phyloP scores from a whole-genome alignment of 306 rosid genomes.

The Hippophae tibetana region DNA sequence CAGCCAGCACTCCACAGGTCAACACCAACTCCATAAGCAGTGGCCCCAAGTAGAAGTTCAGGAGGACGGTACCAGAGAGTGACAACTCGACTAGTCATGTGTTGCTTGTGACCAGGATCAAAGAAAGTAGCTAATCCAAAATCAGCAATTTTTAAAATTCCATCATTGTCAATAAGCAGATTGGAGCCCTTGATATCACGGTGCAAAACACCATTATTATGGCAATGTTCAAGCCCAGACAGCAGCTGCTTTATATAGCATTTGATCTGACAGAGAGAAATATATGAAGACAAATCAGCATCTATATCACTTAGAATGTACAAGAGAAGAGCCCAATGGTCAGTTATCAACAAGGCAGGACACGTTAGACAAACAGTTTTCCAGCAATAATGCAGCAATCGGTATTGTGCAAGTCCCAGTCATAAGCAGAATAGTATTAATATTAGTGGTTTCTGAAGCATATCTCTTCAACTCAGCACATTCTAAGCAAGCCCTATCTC shows the following conservation, averaged over 20 bases:
- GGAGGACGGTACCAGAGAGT: slow-evolving; percentile 98
- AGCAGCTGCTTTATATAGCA: slow-evolving; percentile 89
- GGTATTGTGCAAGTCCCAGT: background rate
- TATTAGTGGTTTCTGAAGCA: background rate
- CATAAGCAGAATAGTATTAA: background rate
- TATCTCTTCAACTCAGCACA: background rate
- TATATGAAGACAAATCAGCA: slow-evolving; percentile 34
- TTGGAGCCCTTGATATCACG: slow-evolving; percentile 96
- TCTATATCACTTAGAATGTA: slow-evolving; percentile 8
- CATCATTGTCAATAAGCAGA: slow-evolving; percentile 79
- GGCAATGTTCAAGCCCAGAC: slow-evolving; percentile 95
- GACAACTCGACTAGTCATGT: slow-evolving; percentile 88
- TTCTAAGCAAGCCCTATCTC: slow-evolving; percentile 6
- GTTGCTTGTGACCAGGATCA: slow-evolving; percentile 51
- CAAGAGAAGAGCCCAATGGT: background rate
- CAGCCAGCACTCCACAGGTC: slow-evolving; percentile 98
- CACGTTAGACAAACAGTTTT: background rate
- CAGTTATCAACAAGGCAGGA: background rate
- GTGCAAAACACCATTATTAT: slow-evolving; percentile 74
- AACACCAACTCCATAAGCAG: slow-evolving; percentile 51
- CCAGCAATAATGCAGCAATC: background rate
- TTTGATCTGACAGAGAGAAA: slow-evolving; percentile 50
- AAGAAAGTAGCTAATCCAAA: slow-evolving; percentile 75
- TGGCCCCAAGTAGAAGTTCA: slow-evolving; percentile 89
- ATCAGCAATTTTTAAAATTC: slow-evolving; percentile 90